A percentile compares a stretch with the other conserved stretches of the same genome.
These are phyloP conservation scores for Daldinia caldariorum DNA, from an alignment of 495 filamentous ascomycete species.

Conservation along the genomic window DNA sequence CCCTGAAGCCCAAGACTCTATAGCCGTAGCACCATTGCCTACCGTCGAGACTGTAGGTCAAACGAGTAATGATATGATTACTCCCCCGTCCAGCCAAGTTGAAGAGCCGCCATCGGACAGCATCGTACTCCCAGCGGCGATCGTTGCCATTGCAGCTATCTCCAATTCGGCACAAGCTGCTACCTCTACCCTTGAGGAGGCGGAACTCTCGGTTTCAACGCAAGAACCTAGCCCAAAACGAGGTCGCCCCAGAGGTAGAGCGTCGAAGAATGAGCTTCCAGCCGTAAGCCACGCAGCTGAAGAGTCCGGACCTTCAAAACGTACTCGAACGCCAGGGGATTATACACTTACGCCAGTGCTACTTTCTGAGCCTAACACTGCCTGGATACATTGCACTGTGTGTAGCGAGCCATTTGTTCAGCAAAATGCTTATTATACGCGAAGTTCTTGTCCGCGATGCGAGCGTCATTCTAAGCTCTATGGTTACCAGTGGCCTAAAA, in stretches of 20 bases:
- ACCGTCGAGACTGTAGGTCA: slow-evolving; percentile 19
- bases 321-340: slow-evolving; percentile 72
- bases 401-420: slow-evolving; percentile 87
- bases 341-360: slow-evolving; percentile 78
- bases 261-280: slow-evolving; percentile 20
- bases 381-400: slow-evolving; percentile 87
- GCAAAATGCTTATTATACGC: slow-evolving; percentile 83
- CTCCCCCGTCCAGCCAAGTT: slow-evolving; percentile 12
- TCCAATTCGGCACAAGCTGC: slow-evolving; percentile 1
- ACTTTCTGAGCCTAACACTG: slow-evolving; percentile 75
- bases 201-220: not conserved
- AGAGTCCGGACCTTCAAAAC: slow-evolving; percentile 42
- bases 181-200: not conserved
- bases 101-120: slow-evolving; percentile 13
- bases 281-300: slow-evolving; percentile 1
- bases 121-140: slow-evolving; percentile 8
- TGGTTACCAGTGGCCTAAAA: slow-evolving; percentile 95
- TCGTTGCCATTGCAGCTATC: not conserved
- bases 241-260: slow-evolving; percentile 36
- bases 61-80: not conserved
- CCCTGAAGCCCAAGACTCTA: slow-evolving; percentile 32
- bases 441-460: slow-evolving; percentile 86
- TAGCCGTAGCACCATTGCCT: slow-evolving; percentile 36
- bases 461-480: slow-evolving; percentile 96
- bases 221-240: slow-evolving; percentile 25